A percentile compares a stretch with the other conserved stretches of the same genome.
phyloP scores from a whole-genome alignment of 441 rosid genomes.

The Gossypium laxum region DNA sequence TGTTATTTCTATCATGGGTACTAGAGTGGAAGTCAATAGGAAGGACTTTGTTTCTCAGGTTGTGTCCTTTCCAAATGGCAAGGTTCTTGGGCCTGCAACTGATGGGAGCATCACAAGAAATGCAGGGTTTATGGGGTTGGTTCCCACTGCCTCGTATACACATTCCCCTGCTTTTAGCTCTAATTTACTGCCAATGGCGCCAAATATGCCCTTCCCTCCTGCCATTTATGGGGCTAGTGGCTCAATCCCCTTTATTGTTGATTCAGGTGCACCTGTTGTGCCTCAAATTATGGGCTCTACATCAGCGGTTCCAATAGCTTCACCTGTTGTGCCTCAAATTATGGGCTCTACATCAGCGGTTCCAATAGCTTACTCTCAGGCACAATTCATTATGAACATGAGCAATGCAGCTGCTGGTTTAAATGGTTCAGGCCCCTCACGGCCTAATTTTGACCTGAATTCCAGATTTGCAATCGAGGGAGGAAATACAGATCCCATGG shows the following conservation, averaged over 20 bases:
- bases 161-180: constrained; percentile 53
- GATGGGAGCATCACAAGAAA: constrained; percentile 44
- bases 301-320: constrained; percentile 37
- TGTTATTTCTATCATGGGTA: constrained; percentile 64
- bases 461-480: constrained; percentile 56
- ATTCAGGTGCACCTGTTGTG: constrained; percentile 51
- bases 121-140: constrained; percentile 49
- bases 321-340: constrained; percentile 58
- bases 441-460: constrained; percentile 62
- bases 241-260: constrained; percentile 58
- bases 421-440: constrained; percentile 42
- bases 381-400: constrained; percentile 60
- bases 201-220: constrained; percentile 43
- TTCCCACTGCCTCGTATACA: constrained; percentile 44
- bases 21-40: constrained; percentile 51
- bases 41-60: constrained; percentile 39
- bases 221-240: constrained; percentile 53
- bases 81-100: constrained; percentile 37
- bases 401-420: constrained; percentile 33
- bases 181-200: constrained; percentile 43
- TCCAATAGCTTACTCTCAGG: constrained; percentile 46
- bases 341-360: constrained; percentile 44
- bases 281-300: constrained; percentile 62
- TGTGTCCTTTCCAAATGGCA: constrained; percentile 50
- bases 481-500: constrained; percentile 41